Percentiles rank a stretch among this genome's conserved stretches.
These are phyloP conservation scores for Discostella pseudostelligera DNA, from an alignment of 108 stramenopile genomes.

Conservation along the genomic window DNA sequence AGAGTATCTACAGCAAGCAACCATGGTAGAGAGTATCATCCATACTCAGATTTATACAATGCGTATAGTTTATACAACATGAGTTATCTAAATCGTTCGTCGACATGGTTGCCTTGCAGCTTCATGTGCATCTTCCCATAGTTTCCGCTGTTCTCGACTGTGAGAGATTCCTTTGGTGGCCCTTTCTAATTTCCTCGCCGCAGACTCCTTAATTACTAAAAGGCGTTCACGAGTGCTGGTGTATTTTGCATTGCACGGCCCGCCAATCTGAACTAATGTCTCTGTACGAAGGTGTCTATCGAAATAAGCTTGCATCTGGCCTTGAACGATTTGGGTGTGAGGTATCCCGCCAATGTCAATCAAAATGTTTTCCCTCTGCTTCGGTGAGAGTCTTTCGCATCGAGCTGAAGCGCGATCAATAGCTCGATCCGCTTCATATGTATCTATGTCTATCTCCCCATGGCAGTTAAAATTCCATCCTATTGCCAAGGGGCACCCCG, in stretches of 20 bases:
- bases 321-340: slow-evolving; percentile 28
- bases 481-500: slow-evolving; percentile 60
- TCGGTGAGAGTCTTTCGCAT: slow-evolving; percentile 23
- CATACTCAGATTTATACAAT: too few species aligned
- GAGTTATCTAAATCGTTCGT: neutral
- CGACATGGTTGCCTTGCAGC: neutral
- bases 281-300: slow-evolving; percentile 24
- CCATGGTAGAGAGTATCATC: too few species aligned
- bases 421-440: slow-evolving; percentile 25
- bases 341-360: slow-evolving; percentile 22
- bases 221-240: slow-evolving; percentile 36
- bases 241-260: slow-evolving; percentile 13
- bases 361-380: slow-evolving; percentile 27
- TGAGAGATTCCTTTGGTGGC: slow-evolving; percentile 28
- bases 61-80: too few species aligned
- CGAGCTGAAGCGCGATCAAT: neutral
- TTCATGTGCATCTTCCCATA: slow-evolving; percentile 32
- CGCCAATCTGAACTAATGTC: slow-evolving; percentile 36
- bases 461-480: slow-evolving; percentile 59
- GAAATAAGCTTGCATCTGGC: slow-evolving; percentile 26
- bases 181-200: slow-evolving; percentile 33
- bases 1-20: too few species aligned
- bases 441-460: slow-evolving; percentile 35
- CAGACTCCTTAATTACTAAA: slow-evolving; percentile 37
- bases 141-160: slow-evolving; percentile 20